Conservation (phyloP, 108 stramenopile genomes). For the Pseudonitzschia delicatissima region DNA sequence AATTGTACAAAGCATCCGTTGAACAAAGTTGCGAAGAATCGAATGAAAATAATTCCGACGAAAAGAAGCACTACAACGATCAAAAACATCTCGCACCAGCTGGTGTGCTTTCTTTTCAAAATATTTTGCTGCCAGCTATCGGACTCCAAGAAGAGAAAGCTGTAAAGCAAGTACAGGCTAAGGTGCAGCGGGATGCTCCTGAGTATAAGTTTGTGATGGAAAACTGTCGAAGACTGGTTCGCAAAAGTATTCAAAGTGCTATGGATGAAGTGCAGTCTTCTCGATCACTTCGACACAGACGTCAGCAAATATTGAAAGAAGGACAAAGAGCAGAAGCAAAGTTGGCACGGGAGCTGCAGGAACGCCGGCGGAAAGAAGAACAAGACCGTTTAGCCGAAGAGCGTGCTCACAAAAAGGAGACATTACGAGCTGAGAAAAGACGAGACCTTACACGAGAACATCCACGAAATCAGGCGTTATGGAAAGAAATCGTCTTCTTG, state of each 20-base stretch:
- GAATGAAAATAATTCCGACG: background rate
- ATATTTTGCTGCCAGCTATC: constrained; percentile 51
- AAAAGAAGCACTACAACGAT: constrained; percentile 16
- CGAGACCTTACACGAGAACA: constrained; percentile 16
- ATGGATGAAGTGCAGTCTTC: constrained; percentile 24
- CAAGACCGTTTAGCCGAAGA: constrained; percentile 17
- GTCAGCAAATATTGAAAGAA: constrained; percentile 9
- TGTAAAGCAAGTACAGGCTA: constrained; percentile 43
- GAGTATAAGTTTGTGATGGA: constrained; percentile 21
- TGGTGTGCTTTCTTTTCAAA: constrained; percentile 46
- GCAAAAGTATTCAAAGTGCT: constrained; percentile 21
- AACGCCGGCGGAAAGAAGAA: constrained; percentile 15
- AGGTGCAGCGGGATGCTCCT: constrained; percentile 37
- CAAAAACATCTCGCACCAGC: constrained; percentile 21
- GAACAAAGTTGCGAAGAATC: background rate
- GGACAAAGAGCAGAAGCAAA: background rate
- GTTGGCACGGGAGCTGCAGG: constrained; percentile 7
- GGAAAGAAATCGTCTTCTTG: constrained; percentile 48
- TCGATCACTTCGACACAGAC: background rate
- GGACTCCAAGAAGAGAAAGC: constrained; percentile 34
- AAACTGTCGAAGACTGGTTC: constrained; percentile 32
- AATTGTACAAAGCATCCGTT: constrained; percentile 25
- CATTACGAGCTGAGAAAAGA: constrained; percentile 1
- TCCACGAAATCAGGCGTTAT: constrained; percentile 39
- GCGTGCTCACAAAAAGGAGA: constrained; percentile 1